Percentiles rank a stretch among this genome's conserved stretches.
These are phyloP conservation scores for Lentithecium fluviatile DNA, from an alignment of 495 filamentous ascomycete genomes.

Conservation along the genomic window DNA sequence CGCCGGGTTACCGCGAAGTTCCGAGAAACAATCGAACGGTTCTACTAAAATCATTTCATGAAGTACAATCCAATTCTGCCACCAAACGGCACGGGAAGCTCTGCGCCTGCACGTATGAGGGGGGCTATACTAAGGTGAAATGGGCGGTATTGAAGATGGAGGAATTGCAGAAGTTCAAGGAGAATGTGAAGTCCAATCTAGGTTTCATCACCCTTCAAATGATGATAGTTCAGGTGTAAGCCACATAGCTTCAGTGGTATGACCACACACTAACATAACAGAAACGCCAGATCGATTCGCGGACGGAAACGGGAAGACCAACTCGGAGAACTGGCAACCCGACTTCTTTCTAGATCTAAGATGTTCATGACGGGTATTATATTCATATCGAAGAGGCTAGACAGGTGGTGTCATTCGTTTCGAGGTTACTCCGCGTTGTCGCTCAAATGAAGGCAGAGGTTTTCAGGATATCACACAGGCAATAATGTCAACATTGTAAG, in stretches of 20 bases:
- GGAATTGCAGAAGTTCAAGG: background rate
- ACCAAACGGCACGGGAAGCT: background rate
- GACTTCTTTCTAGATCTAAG: background rate
- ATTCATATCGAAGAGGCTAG: background rate
- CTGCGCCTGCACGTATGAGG: background rate
- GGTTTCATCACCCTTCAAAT: background rate
- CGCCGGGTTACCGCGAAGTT: background rate
- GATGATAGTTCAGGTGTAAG: background rate
- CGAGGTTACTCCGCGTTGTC: too few species aligned
- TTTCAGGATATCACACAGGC: background rate
- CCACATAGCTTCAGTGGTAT: background rate
- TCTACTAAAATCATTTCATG: background rate
- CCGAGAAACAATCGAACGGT: background rate
- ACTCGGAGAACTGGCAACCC: background rate
- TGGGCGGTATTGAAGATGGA: background rate
- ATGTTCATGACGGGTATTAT: background rate
- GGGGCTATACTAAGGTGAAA: background rate
- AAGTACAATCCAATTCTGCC: background rate
- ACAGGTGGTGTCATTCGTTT: background rate
- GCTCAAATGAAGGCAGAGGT: background rate
- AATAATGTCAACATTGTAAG: background rate
- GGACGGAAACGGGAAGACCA: background rate
- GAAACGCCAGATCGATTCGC: background rate
- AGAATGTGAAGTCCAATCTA: background rate
- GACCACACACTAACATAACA: background rate